Base-by-base conservation (phyloP, 1,139 yeast genomes). In the Candida dubliniensis region DNA sequence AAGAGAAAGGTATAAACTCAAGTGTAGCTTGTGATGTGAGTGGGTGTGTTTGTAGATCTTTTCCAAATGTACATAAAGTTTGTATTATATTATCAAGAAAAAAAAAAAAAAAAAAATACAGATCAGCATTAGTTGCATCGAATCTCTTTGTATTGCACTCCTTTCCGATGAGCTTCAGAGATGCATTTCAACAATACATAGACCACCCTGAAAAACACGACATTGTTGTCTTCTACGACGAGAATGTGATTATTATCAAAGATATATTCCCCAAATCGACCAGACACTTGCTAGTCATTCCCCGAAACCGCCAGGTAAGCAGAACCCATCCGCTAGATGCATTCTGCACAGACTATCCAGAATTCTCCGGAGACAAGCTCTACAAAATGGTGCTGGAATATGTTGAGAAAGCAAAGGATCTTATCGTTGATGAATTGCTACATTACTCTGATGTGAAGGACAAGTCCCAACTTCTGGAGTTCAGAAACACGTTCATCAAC, bases 211-310 rank as follows among this genome's bases (percentile, higher is more conserved):
- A 54, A 4, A 46, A 53, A 35, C 49, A 49, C 31, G 61, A 59
- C 4, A 47, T 56, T 2, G 59, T 65, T 1, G 49, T 82, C 1
- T 78, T 59, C 49, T 59, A 66, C 42, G 85, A 84, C 48, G 76
- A 74, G 0, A 62, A 76, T 23, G 83, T 74, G 9, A 76, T 81
- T 3, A 77, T 87, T 1, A 67, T 87, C 15, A 63, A 64, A 38
- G 95, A 87, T 58, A 60, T 60, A 39, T 87, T 67, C 57, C 89
- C 93, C 12, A 87, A 87, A 58, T 67, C 91, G 1, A 53, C 66
- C 12, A 66, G 79, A 24, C 96, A 87, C 58, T 73, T 74, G 48
- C 64, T 87, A 40, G 67, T 87, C 1, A 61, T 87, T 27, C 91
- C 95, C 1, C 66, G 83, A 46, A 66, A 70, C 41, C 46, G 49